Evolutionary conservation across 805 yeast species (phyloP), one percentile per base, ranked within the genome.

Genomic region (Millerozyma acaciae): DNA sequence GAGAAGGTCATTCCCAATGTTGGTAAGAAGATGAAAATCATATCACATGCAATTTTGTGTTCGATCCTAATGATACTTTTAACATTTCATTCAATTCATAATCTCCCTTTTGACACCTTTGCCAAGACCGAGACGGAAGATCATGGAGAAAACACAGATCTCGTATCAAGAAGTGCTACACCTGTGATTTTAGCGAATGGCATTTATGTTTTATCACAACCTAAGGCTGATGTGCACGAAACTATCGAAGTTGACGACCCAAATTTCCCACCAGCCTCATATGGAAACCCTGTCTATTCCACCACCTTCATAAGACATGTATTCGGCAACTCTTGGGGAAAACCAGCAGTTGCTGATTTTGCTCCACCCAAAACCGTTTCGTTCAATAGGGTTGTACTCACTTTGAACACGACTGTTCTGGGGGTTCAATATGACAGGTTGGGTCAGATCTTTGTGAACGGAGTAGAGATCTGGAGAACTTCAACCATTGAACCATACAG

Each of bases 401-500:
- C 73, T 4, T 54, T 80, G 32, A 65, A 73, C 33, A 75, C 79
- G 7, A 51, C 69, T 9, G 76, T 74, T 5, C 60, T 56, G 24
- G 84, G 84, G 6, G 69, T 75, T 9, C 87, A 80, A 50, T 78
- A 75, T 44, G 86, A 80, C 48, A 59, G 87, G 38, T 57, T 80
- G 43, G 78, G 78, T 12, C 81, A 80, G 51, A 62, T 84, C 28
- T 80, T 71, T 45, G 55, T 83, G 20, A 68, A 69, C 37, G 84
- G 79, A 20, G 64, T 70, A 10, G 84, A 84, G 42, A 61, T 86
- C 24, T 86, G 95, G 95, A 73, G 95, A 56, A 78, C 86, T 1
- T 80, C 90, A 2, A 87, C 95, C 2, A 78, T 36, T 57, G 80
- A 46, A 56, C 95, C 95, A 3, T 61, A 64, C 28, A 55, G 60